Evolutionary conservation across 2,329 filamentous ascomycete species (phyloP), one percentile per base, ranked within the genome.

Genomic region (Exophiala aquamarina): DNA sequence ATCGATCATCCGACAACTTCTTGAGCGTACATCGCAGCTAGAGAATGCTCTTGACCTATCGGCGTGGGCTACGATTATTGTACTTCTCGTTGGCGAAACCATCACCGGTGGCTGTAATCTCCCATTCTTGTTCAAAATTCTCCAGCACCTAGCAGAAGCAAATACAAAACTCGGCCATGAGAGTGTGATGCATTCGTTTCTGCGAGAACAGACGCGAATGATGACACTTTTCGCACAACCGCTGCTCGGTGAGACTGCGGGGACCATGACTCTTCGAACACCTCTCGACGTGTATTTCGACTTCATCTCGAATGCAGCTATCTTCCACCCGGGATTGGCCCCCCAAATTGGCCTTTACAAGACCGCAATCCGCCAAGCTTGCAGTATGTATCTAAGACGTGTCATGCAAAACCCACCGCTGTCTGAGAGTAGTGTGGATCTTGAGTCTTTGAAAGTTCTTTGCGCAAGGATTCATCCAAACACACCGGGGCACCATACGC

Each of bases 401-500:
- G 52, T 43, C 8, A 50, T 49, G 2, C 42, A 48, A 1, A 35
- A 51, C 15, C 50, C 49, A 17, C 44, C 52, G 14, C 55, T 55
- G 20, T 20, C 28, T 15, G 19, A 38, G 14, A 38, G 33, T 8
- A 56, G 53, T 47, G 43, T 40, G 4, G 35, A 43, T 2, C 39
- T 71, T 0, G 66, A 69, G 15, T 53, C 59, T 15, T 49, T 72
- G 0, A 64, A 62, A 1, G 47, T 57, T 10, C 61, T 65, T 2
- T 60, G 70, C 0, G 23, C 52, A 2, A 50, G 50, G 4, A 44
- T 71, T 4, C 56, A 61, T 4, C 50, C 59, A 1, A 44, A 59
- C 1, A 61, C 58, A 1, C 61, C 61, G 3, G 68, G 69, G 2
- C 60, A 62, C 0, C 69, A 72, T 32, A 64, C 67, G 1, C 62